Percentiles rank a stretch among this genome's conserved stretches.
phyloP scores from a whole-genome alignment of 345 rosid species.

The Carallia brachiata region DNA sequence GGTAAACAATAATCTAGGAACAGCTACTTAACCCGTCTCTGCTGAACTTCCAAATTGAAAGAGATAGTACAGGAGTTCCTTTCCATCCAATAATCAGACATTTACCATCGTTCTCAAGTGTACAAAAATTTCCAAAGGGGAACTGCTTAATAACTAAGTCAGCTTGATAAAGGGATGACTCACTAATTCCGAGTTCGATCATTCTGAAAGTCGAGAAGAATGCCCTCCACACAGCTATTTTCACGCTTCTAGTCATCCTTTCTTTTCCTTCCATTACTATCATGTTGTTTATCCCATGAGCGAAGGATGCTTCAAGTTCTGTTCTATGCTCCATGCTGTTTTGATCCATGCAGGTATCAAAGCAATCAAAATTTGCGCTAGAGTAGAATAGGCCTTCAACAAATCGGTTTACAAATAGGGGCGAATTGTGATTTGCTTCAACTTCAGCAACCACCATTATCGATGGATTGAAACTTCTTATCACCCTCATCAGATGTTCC shows the following conservation, averaged over 20 bases:
- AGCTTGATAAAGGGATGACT: slow-evolving; percentile 20
- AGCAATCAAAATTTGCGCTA: slow-evolving; percentile 47
- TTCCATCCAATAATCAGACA: slow-evolving; percentile 20
- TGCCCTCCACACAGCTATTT: slow-evolving; percentile 16
- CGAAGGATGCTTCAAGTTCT: slow-evolving; percentile 17
- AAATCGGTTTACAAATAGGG: slow-evolving; percentile 43
- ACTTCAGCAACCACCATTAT: slow-evolving; percentile 45
- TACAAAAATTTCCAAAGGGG: slow-evolving; percentile 4
- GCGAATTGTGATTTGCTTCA: slow-evolving; percentile 57
- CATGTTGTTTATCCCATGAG: slow-evolving; percentile 7
- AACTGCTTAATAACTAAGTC: slow-evolving; percentile 1
- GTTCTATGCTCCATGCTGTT: slow-evolving; percentile 12
- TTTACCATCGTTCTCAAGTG: slow-evolving; percentile 5
- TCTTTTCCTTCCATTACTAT: slow-evolving; percentile 15
- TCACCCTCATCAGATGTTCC: slow-evolving; percentile 39
- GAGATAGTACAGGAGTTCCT: slow-evolving; percentile 12
- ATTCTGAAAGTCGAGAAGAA: slow-evolving; percentile 10
- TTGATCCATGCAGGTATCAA: slow-evolving; percentile 36
- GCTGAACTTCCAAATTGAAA: slow-evolving; percentile 19
- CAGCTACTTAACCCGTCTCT: background rate
- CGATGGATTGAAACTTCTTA: slow-evolving; percentile 38
- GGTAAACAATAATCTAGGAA: background rate
- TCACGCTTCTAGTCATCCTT: slow-evolving; percentile 13
- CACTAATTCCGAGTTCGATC: slow-evolving; percentile 18
- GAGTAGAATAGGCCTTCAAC: slow-evolving; percentile 50